These are phyloP conservation scores for Symbiodinium pilosum DNA, from an alignment of 73 alveolate species.

Conservation along the genomic window DNA sequence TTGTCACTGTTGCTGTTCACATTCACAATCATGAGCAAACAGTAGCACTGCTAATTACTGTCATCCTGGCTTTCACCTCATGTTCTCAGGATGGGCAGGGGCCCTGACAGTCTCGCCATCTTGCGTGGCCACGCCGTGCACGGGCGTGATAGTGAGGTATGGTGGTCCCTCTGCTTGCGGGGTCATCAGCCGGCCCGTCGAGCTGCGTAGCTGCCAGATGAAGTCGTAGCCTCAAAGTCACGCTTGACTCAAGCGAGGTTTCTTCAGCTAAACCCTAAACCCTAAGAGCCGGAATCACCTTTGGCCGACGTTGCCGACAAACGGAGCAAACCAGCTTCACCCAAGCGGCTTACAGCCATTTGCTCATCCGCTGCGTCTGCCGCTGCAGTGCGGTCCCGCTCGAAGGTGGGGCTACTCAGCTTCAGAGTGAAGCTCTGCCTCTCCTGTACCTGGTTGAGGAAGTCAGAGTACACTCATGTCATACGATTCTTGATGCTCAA, in stretches of 20 bases:
- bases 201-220: constrained; percentile 79
- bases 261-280: no score
- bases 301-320: no score
- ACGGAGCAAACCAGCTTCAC: not conserved
- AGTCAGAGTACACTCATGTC: no score
- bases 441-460: constrained; percentile 34
- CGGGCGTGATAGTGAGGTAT: constrained; percentile 65
- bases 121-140: constrained; percentile 83
- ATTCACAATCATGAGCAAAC: no score
- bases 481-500: not conserved
- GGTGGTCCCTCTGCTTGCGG: constrained; percentile 36
- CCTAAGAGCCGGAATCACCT: no score
- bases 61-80: no score
- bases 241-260: not conserved
- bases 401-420: constrained; percentile 70
- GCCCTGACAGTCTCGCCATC: constrained; percentile 56
- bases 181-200: constrained; percentile 33
- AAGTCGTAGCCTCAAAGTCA: constrained; percentile 44
- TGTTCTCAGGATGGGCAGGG: not conserved
- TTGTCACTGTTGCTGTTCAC: no score
- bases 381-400: not conserved
- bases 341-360: constrained; percentile 26
- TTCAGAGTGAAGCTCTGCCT: constrained; percentile 69
- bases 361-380: constrained; percentile 38
- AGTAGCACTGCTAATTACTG: no score